Evolutionary conservation across 495 filamentous ascomycete genomes (phyloP).

Genomic region (Cetradonia linearis): DNA sequence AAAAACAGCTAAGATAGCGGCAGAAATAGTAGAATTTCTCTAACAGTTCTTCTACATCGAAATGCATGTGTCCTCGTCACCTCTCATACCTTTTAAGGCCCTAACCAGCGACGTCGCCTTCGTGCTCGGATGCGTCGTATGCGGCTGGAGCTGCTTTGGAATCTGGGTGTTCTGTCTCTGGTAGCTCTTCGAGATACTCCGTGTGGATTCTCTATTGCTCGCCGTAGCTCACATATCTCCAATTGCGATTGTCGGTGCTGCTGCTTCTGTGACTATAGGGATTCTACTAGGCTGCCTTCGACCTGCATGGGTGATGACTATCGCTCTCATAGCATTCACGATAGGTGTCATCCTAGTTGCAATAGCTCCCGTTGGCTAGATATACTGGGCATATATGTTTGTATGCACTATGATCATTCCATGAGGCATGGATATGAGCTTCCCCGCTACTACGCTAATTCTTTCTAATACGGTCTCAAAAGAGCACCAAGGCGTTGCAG

Average conservation of each 20-base stretch:
- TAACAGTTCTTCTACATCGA: conserved; percentile 40
- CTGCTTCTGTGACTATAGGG: conserved; percentile 37
- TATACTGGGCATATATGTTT: conserved; percentile 40
- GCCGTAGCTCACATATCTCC: conserved; percentile 33
- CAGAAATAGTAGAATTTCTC: too few relatives aligned
- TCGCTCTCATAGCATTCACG: conserved; percentile 36
- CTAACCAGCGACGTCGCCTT: conserved; percentile 34
- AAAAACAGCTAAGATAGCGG: too few relatives aligned
- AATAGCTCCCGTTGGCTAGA: conserved; percentile 32
- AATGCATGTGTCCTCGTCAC: conserved; percentile 28
- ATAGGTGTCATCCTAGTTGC: conserved; percentile 32
- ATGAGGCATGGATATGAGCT: conserved; percentile 45
- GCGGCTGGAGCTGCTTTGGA: conserved; percentile 41
- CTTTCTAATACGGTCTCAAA: conserved; percentile 33
- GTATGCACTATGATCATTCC: conserved; percentile 38
- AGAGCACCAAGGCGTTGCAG: conserved; percentile 41
- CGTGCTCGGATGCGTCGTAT: conserved; percentile 37
- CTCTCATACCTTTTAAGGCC: conserved; percentile 37
- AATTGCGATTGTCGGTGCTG: conserved; percentile 31
- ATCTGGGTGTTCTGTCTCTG: conserved; percentile 42
- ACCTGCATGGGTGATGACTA: conserved; percentile 40
- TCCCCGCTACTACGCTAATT: conserved; percentile 28
- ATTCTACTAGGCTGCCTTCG: conserved; percentile 33
- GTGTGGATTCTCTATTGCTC: conserved; percentile 31
- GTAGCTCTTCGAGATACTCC: conserved; percentile 32